Percentiles rank a stretch among this genome's conserved stretches.
Conservation (phyloP, 176 grass and related monocot species). For the Olyra latifolia region DNA sequence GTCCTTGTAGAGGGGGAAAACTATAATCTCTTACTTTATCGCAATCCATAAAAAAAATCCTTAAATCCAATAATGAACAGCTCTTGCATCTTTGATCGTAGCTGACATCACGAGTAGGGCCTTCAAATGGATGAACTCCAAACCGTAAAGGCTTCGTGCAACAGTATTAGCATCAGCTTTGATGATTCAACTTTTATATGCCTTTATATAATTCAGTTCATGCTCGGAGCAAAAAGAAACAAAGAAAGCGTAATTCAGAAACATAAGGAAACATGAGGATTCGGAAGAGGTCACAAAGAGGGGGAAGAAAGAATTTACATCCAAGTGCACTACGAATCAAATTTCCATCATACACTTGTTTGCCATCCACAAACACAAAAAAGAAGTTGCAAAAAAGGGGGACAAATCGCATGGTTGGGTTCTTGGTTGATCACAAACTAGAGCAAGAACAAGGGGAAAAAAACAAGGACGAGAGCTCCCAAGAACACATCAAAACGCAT, state of each 20-base stretch:
- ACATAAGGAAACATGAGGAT: background rate
- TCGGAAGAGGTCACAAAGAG: background rate
- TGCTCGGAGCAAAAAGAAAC: background rate
- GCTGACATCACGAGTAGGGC: background rate
- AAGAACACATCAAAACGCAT: conserved; percentile 52
- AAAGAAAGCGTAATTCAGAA: background rate
- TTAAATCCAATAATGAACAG: background rate
- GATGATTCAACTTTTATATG: background rate
- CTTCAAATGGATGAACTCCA: background rate
- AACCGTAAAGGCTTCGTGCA: background rate
- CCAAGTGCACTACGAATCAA: conserved; percentile 44
- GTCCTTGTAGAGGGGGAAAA: too few species aligned
- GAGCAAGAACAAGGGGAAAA: background rate
- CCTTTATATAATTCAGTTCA: background rate
- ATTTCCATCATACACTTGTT: conserved; percentile 38
- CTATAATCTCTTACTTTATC: too few species aligned
- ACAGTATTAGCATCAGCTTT: background rate
- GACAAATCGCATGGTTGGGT: background rate
- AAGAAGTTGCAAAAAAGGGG: background rate
- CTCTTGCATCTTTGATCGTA: background rate
- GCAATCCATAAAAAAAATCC: too few species aligned
- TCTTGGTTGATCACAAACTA: conserved; percentile 13
- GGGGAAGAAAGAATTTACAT: conserved; percentile 49
- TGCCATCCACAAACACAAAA: background rate
- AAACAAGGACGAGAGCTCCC: conserved; percentile 31